A percentile compares a stretch with the other conserved stretches of the same genome.
Evolutionary conservation across 257 asterid genomes (phyloP).

Genomic region (Eucommia ulmoides): DNA sequence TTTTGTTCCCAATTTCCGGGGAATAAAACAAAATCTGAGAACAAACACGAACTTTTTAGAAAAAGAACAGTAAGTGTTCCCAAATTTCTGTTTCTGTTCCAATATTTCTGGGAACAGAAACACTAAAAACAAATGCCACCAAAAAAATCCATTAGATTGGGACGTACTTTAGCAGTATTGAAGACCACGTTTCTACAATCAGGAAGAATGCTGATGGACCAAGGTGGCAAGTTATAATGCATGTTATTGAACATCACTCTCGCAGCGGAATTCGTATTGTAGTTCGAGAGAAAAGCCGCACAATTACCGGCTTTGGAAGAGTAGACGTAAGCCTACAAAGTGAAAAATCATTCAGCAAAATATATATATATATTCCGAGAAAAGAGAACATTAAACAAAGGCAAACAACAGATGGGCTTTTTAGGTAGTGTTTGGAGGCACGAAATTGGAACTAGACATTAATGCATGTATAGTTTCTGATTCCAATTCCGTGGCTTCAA

Average conservation of each 20-base stretch:
- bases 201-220: slow-evolving; percentile 73
- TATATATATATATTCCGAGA: neutral
- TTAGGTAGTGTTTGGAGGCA: too few relatives aligned
- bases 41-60: neutral
- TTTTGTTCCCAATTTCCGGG: too few relatives aligned
- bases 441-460: too few relatives aligned
- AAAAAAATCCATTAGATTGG: neutral
- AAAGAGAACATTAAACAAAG: too few relatives aligned
- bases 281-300: slow-evolving; percentile 58
- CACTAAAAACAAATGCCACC: too few relatives aligned
- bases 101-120: too few relatives aligned
- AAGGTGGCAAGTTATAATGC: slow-evolving; percentile 51
- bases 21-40: neutral
- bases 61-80: neutral
- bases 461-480: too few relatives aligned
- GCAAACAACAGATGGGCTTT: too few relatives aligned
- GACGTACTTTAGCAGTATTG: slow-evolving; percentile 48
- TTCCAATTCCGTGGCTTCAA: too few relatives aligned
- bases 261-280: slow-evolving; percentile 25
- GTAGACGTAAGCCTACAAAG: slow-evolving; percentile 42
- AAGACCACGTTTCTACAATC: slow-evolving; percentile 51
- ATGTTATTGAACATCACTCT: slow-evolving; percentile 33
- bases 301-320: slow-evolving; percentile 34
- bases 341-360: neutral
- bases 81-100: too few relatives aligned